Evolutionary conservation across 495 filamentous ascomycete species (phyloP), one percentile per base, ranked within the genome.

Genomic region (Penicillium crystallinum): DNA sequence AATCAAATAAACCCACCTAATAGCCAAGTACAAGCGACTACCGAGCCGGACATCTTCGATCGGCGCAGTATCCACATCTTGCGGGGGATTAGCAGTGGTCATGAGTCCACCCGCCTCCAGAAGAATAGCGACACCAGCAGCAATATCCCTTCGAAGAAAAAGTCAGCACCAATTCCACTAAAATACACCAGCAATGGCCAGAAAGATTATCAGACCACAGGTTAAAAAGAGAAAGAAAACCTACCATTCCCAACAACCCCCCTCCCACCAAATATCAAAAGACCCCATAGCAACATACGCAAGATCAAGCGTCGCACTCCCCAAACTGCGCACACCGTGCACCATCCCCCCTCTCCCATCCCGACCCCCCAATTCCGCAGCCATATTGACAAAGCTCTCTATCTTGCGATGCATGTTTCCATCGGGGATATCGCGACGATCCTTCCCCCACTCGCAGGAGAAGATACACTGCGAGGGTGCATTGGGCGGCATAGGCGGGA

Each of bases 401-500:
- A 87, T 75, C 66, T 87, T 88, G 31, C 82, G 73, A 46, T 79
- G 66, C 68, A 88, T 59, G 57, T 85, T 87, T 7, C 84, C 80
- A 14, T 81, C 82, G 0, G 71, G 72, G 31, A 62, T 66, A 57
- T 87, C 84, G 41, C 78, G 74, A 25, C 85, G 73, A 53, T 87
- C 84, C 61, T 88, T 88, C 2, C 84, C 85, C 84, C 84, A 88
- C 54, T 88, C 85, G 58, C 82, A 87, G 2, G 77, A 74, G 61
- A 88, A 83, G 19, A 86, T 70, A 52, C 85, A 88, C n/a, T 81
- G 77, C 3, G 72, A 73, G 2, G 85, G 85, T 6, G 84, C 84
- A 25, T 76, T 76, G n/a, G 60, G 54, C 0, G 84, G 84, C 68
- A 87, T 71, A 1, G 81, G 77, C 21, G 81, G 79, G 49, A 81